phyloP scores from a whole-genome alignment of 1,284 basidiomycete species.

The Ustilago xerochloae region DNA sequence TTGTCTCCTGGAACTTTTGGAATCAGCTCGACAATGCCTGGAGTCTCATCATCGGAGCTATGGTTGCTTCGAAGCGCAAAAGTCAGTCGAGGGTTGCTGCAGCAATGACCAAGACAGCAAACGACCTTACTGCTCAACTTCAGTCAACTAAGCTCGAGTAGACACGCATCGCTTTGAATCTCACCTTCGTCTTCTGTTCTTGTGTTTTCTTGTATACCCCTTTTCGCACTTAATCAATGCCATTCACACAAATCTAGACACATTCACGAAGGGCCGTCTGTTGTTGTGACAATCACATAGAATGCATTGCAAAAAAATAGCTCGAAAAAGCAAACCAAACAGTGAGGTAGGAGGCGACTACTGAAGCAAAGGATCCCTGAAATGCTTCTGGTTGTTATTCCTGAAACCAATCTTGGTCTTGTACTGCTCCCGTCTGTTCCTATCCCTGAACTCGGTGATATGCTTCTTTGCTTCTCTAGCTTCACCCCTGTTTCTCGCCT shows the following conservation, averaged over 20 bases:
- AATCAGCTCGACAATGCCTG: slow-evolving; percentile 38
- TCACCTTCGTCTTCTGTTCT: neutral
- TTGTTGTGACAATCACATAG: neutral
- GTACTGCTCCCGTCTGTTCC: slow-evolving; percentile 81
- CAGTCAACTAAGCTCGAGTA: slow-evolving; percentile 23
- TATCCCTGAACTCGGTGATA: slow-evolving; percentile 85
- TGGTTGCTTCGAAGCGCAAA: slow-evolving; percentile 23
- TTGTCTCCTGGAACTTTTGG: slow-evolving; percentile 41
- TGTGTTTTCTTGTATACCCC: slow-evolving; percentile 1
- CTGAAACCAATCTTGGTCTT: slow-evolving; percentile 75
- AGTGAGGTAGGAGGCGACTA: slow-evolving; percentile 13
- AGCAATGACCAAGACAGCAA: slow-evolving; percentile 5
- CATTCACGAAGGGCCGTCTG: too few relatives aligned
- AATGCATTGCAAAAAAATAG: neutral
- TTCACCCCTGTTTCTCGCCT: slow-evolving; percentile 84
- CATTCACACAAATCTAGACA: too few relatives aligned
- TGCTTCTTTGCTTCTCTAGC: slow-evolving; percentile 91
- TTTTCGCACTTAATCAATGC: neutral
- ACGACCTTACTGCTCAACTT: slow-evolving; percentile 14
- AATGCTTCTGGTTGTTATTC: slow-evolving; percentile 68
- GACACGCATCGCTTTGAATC: neutral
- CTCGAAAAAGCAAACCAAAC: neutral
- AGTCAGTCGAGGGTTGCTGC: neutral
- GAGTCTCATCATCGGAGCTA: slow-evolving; percentile 33
- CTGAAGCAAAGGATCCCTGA: slow-evolving; percentile 65